phyloP scores from a whole-genome alignment of 805 yeast genomes.

The Spathaspora hagerdaliae region DNA sequence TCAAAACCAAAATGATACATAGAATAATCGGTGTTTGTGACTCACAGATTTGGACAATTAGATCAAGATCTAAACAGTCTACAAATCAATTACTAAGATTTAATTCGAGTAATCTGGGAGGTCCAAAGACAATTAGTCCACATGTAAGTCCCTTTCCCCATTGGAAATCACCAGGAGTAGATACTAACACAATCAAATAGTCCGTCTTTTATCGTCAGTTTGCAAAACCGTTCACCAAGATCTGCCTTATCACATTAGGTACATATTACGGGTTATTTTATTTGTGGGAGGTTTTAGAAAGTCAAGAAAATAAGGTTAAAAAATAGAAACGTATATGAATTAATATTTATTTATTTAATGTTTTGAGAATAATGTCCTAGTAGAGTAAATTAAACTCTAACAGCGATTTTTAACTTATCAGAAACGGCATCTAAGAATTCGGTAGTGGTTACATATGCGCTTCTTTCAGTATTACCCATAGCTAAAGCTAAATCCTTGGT shows the following conservation, averaged over 20 bases:
- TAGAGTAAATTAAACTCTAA: neutral
- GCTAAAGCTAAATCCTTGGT: slow-evolving; percentile 80
- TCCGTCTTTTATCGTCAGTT: slow-evolving; percentile 12
- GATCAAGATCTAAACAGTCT: neutral
- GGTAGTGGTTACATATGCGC: slow-evolving; percentile 65
- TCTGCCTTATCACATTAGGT: slow-evolving; percentile 11
- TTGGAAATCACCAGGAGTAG: neutral
- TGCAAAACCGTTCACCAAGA: slow-evolving; percentile 13
- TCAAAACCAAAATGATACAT: too few relatives aligned
- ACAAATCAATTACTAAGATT: neutral
- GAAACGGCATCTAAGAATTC: slow-evolving; percentile 79
- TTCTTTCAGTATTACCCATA: slow-evolving; percentile 57
- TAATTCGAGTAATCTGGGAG: neutral
- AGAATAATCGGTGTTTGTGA: too few relatives aligned
- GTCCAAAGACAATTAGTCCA: neutral
- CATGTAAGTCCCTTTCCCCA: slow-evolving; percentile 2
- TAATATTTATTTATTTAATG: too few relatives aligned
- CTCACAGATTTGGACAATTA: too few relatives aligned
- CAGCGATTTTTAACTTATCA: slow-evolving; percentile 39
- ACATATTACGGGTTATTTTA: slow-evolving; percentile 12
- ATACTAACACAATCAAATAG: slow-evolving; percentile 3
- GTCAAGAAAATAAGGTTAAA: neutral
- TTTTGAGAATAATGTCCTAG: neutral
- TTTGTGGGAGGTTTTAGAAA: slow-evolving; percentile 8
- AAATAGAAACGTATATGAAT: neutral